phyloP scores from a whole-genome alignment of 1,139 yeast species.

The Arxiozyma slooffiae region DNA sequence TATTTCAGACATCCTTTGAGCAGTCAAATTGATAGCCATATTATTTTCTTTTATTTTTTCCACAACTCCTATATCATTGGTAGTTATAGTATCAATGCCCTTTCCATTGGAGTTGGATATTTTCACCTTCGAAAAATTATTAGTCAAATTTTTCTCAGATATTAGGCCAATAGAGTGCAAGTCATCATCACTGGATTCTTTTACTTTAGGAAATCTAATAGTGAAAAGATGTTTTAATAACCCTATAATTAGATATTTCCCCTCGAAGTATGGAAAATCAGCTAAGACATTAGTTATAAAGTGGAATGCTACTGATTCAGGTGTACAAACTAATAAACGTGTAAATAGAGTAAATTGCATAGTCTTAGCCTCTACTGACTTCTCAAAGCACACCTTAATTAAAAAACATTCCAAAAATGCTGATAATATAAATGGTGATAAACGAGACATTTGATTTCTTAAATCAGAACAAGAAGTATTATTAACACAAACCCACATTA shows the following conservation, averaged over 20 bases:
- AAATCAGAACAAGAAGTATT: conserved; percentile 28
- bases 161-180: neutral
- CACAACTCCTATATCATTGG: conserved; percentile 6
- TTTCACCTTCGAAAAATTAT: neutral
- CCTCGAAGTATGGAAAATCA: conserved; percentile 55
- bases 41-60: conserved; percentile 8
- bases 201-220: neutral
- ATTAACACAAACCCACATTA: conserved; percentile 36
- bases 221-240: conserved; percentile 57
- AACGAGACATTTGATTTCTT: conserved; percentile 15
- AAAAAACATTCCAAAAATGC: conserved; percentile 41
- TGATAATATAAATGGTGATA: conserved; percentile 30
- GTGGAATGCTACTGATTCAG: conserved; percentile 47
- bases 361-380: conserved; percentile 24
- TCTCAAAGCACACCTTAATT: conserved; percentile 30
- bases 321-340: conserved; percentile 45
- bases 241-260: conserved; percentile 52
- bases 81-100: conserved; percentile 1
- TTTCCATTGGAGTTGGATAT: neutral
- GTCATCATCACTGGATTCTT: neutral
- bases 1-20: conserved; percentile 19
- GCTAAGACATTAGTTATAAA: conserved; percentile 56
- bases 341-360: conserved; percentile 43
- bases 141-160: neutral
- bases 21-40: conserved; percentile 15